Conservation (phyloP, 148 eudicot species). For the Fagopyrum tataricum region DNA sequence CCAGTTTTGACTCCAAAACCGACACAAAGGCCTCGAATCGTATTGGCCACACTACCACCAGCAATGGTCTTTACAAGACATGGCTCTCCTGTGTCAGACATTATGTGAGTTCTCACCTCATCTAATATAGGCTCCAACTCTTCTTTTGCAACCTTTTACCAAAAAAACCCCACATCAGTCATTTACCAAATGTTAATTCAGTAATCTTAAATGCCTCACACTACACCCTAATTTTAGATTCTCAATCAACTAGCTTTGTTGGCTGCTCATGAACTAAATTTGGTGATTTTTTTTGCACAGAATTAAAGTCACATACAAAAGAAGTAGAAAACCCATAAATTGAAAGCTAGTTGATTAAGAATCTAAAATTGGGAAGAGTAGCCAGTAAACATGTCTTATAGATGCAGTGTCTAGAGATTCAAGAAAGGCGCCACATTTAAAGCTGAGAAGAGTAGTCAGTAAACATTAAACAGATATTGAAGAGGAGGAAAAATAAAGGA, state of each 20-base stretch:
- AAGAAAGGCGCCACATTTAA: background rate
- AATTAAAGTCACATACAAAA: background rate
- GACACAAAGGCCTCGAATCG: conserved; percentile 81
- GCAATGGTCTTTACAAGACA: conserved; percentile 69
- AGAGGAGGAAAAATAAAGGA: background rate
- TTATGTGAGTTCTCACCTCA: conserved; percentile 53
- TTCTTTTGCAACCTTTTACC: conserved; percentile 59
- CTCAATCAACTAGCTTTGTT: background rate
- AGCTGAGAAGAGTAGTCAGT: background rate
- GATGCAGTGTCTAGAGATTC: background rate
- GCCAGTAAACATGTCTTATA: too few species aligned
- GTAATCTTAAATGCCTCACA: background rate
- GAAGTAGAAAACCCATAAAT: background rate
- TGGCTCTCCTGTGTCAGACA: conserved; percentile 33
- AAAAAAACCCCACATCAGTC: background rate
- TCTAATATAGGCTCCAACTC: conserved; percentile 65
- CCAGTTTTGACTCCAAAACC: conserved; percentile 80
- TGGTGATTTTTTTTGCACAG: background rate
- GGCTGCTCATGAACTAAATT: background rate
- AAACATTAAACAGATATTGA: background rate
- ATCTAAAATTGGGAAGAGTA: too few species aligned
- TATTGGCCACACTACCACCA: conserved; percentile 95
- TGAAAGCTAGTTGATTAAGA: too few species aligned
- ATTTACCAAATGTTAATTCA: too few species aligned
- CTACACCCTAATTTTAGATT: background rate